These are phyloP conservation scores for Schizophyllum amplum DNA, from an alignment of 1,284 basidiomycete species.

Conservation along the genomic window DNA sequence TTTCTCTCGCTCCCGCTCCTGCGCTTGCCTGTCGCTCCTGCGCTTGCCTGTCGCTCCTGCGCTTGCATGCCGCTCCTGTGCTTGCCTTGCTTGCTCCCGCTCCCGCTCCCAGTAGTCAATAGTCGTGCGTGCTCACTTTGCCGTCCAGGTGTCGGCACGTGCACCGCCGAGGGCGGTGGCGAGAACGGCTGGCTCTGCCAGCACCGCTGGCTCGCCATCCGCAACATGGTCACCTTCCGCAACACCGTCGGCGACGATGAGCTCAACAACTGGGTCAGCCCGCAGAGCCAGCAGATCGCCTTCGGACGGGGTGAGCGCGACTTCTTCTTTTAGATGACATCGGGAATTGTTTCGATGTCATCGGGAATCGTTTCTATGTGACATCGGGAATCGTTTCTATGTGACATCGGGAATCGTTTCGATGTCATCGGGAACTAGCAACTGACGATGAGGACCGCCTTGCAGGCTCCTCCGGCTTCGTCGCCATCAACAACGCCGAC, in stretches of 20 bases:
- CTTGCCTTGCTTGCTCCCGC: too few relatives aligned
- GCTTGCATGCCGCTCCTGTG: too few relatives aligned
- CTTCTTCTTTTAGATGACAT: not conserved
- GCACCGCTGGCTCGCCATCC: slow-evolving; percentile 6
- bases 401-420: not conserved
- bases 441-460: too few relatives aligned
- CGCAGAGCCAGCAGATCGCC: slow-evolving; percentile 48
- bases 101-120: too few relatives aligned
- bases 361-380: not conserved
- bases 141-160: too few relatives aligned
- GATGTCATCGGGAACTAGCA: not conserved
- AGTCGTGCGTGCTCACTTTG: too few relatives aligned
- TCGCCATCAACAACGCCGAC: slow-evolving; percentile 59
- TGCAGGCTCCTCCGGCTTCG: slow-evolving; percentile 44
- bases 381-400: too few relatives aligned
- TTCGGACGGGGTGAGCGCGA: slow-evolving; percentile 43
- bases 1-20: too few relatives aligned
- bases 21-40: too few relatives aligned
- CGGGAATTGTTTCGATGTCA: not conserved
- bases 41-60: too few relatives aligned
- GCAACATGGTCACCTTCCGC: slow-evolving; percentile 8
- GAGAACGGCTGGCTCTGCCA: slow-evolving; percentile 45
- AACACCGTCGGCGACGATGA: slow-evolving; percentile 4
- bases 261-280: slow-evolving; percentile 38
- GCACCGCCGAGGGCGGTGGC: slow-evolving; percentile 41